phyloP scores from a whole-genome alignment of 306 rosid species.

The Castanea sativa region DNA sequence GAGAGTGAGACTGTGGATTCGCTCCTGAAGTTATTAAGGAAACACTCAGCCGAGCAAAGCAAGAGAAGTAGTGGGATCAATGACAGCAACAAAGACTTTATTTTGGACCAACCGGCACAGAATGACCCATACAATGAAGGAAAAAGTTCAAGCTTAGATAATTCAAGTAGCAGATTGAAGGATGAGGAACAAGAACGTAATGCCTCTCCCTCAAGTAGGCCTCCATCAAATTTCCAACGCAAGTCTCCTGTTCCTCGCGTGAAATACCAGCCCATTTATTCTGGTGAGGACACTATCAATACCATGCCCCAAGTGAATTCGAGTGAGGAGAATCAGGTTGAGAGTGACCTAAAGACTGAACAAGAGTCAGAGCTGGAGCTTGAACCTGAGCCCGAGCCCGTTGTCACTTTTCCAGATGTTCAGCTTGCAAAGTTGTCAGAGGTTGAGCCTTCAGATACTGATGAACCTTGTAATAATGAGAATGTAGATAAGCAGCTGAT shows the following conservation, averaged over 20 bases:
- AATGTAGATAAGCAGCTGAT: conserved; percentile 28
- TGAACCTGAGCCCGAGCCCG: conserved; percentile 32
- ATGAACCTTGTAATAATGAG: conserved; percentile 34
- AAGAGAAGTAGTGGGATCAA: conserved; percentile 50
- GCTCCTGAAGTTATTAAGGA: conserved; percentile 76
- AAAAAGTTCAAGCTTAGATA: conserved; percentile 36
- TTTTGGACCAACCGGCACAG: conserved; percentile 48
- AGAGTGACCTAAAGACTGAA: conserved; percentile 36
- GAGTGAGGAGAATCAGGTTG: conserved; percentile 35
- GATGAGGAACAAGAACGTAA: conserved; percentile 51
- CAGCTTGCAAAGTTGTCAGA: conserved; percentile 46
- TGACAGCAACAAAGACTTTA: conserved; percentile 36
- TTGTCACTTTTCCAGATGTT: conserved; percentile 36
- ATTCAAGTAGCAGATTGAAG: conserved; percentile 44
- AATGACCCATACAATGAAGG: conserved; percentile 37
- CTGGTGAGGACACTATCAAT: conserved; percentile 33
- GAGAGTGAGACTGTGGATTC: conserved; percentile 81
- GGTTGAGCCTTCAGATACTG: conserved; percentile 42
- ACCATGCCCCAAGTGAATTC: conserved; percentile 27
- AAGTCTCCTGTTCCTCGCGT: conserved; percentile 82
- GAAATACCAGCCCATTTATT: conserved; percentile 52
- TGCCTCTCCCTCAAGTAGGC: conserved; percentile 44
- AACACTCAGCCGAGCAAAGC: conserved; percentile 76
- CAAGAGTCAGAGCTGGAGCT: conserved; percentile 24
- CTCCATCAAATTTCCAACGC: conserved; percentile 75